Percentiles rank a stretch among this genome's conserved stretches.
Evolutionary conservation across 1,284 basidiomycete genomes (phyloP).

Genomic region (Mycosarcoma mackinlayi): DNA sequence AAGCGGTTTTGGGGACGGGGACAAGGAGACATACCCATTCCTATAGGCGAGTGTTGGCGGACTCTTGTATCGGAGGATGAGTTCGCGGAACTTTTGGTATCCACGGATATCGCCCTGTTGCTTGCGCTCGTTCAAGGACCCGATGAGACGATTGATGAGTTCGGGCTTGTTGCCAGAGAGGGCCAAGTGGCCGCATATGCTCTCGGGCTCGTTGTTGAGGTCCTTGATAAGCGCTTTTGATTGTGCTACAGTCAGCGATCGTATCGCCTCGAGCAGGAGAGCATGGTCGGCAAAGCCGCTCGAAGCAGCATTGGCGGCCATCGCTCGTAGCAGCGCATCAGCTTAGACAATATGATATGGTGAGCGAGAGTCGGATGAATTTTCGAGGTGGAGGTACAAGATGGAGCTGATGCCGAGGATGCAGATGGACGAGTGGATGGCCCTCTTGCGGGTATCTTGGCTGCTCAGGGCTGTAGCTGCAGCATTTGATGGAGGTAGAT

Average conservation of each 20-base stretch:
- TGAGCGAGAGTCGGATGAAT: background rate
- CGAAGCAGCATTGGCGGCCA: constrained; percentile 24
- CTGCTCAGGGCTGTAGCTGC: background rate
- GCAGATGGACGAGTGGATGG: background rate
- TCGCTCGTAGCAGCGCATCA: constrained; percentile 25
- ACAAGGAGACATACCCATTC: constrained; percentile 18
- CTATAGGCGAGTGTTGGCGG: constrained; percentile 12
- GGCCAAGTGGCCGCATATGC: constrained; percentile 30
- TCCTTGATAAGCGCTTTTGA: constrained; percentile 57
- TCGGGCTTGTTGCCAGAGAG: constrained; percentile 58
- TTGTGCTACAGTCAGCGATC: constrained; percentile 47
- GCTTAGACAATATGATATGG: background rate
- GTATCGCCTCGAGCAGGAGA: constrained; percentile 37
- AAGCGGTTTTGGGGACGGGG: background rate
- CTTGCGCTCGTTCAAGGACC: constrained; percentile 29
- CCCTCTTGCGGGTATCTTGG: constrained; percentile 3
- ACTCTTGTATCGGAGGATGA: constrained; percentile 37
- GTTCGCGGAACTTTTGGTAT: constrained; percentile 36
- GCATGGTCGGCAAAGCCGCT: constrained; percentile 40
- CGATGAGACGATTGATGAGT: constrained; percentile 41
- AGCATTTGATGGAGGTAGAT: constrained; percentile 4
- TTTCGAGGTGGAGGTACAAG: constrained; percentile 18
- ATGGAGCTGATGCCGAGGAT: background rate
- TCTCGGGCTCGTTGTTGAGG: constrained; percentile 50
- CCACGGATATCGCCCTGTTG: constrained; percentile 35